Evolutionary conservation across 1,284 basidiomycete species (phyloP).

Genomic region (Ustilago curta): DNA sequence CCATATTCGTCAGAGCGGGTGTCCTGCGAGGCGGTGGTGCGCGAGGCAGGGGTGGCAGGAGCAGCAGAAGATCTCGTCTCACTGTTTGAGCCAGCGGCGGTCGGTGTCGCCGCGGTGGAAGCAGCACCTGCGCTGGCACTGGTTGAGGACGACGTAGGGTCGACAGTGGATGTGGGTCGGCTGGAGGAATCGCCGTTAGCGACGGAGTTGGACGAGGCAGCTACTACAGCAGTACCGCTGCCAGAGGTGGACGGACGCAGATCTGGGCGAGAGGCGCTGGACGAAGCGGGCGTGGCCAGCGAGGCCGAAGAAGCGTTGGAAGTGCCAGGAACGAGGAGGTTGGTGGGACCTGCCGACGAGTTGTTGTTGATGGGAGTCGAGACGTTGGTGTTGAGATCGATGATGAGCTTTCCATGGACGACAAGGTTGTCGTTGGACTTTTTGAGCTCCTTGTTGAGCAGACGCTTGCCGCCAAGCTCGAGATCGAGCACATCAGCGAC

Average conservation of each 20-base stretch:
- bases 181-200: constrained; percentile 28
- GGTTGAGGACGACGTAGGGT: constrained; percentile 25
- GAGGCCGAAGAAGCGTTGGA: constrained; percentile 60
- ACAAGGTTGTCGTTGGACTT: constrained; percentile 69
- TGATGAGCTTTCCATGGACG: constrained; percentile 69
- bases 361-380: constrained; percentile 65
- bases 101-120: constrained; percentile 16
- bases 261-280: constrained; percentile 30
- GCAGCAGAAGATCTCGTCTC: constrained; percentile 34
- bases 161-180: constrained; percentile 37
- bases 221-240: constrained; percentile 29
- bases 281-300: constrained; percentile 38
- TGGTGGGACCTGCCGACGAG: constrained; percentile 52
- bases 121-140: constrained; percentile 16
- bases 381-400: constrained; percentile 69
- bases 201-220: constrained; percentile 26
- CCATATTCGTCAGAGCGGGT: constrained; percentile 60
- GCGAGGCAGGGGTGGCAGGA: constrained; percentile 21
- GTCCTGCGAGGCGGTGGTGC: constrained; percentile 37
- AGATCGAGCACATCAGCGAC: constrained; percentile 90
- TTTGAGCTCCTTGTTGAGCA: constrained; percentile 68
- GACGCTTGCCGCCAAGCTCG: constrained; percentile 87
- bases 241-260: constrained; percentile 34
- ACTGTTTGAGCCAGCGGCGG: constrained; percentile 8
- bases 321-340: constrained; percentile 45